Evolutionary conservation across 2,329 filamentous ascomycete genomes (phyloP), one percentile per base, ranked within the genome.

Genomic region (Thermochaetoides dissita): DNA sequence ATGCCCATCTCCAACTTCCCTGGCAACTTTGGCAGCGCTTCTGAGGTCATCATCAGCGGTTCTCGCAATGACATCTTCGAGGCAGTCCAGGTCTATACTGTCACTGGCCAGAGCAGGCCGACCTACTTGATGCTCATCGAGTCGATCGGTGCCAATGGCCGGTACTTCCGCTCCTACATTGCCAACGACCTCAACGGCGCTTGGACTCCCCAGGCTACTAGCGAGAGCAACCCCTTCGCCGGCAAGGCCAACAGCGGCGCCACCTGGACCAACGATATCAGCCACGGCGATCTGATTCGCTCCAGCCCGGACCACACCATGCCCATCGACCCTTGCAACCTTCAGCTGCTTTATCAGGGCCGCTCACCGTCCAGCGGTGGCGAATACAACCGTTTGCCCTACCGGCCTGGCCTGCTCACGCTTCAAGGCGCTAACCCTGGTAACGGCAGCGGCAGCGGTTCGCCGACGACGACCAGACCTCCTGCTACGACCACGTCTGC

Each of bases 51-150:
- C 45, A 52, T 79, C 52, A 68, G 59, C 53, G 76, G 76, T 56
- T 60, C 64, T 2, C 62, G 43, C 10, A 65, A 72, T 54, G 73
- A 76, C 53, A 63, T 81, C 1, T 81, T 81, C 56, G 78, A 82
- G 53, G 76, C 76, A 0, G 74, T 79, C 0, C 71, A 81, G 51
- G 77, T 82, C 36, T 82, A 81, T 61, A 77, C 67, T 2, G 52
- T 81, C 44, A 37, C 65, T 30, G 72, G 70, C 29, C 63, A 69
- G 50, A 64, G 63, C 48, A 59, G 68, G 48, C 17, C 17, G 17
- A 24, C 17, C 17, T 81, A 81, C 58, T 69, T 81, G 43, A 80
- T 81, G 73, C 68, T 81, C n/a, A 74, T 81, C 31, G 78, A 82
- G 57, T 64, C 73, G 0, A 70, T 73, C 36, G 76, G 77, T 1